Evolutionary conservation across 2,329 filamentous ascomycete species (phyloP).

Genomic region (Pyricularia pennisetigena): DNA sequence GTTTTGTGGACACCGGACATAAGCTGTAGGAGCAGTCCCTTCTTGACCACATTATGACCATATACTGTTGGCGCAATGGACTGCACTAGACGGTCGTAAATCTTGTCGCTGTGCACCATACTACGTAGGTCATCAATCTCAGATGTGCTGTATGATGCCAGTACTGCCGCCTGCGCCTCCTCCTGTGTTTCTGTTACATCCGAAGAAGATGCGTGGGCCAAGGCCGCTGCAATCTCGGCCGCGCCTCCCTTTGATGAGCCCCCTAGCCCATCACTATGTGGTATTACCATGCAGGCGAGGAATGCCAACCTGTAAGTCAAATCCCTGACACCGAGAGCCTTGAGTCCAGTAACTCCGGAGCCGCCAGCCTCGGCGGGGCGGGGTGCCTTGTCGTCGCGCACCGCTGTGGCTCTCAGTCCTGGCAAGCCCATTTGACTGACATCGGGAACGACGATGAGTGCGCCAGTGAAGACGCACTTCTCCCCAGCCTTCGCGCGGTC

Average conservation of each 20-base stretch:
- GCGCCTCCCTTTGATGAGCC: constrained; percentile 66
- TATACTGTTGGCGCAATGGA: constrained; percentile 96
- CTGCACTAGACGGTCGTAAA: constrained; percentile 85
- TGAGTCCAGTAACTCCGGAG: constrained; percentile 77
- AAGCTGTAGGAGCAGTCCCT: constrained; percentile 84
- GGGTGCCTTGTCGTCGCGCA: constrained; percentile 66
- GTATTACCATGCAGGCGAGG: constrained; percentile 89
- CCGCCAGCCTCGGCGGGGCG: constrained; percentile 69
- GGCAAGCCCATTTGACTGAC: constrained; percentile 91
- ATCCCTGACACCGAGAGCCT: constrained; percentile 87
- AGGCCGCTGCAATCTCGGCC: constrained; percentile 72
- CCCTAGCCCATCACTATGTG: constrained; percentile 74
- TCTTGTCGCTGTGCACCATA: constrained; percentile 93
- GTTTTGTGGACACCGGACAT: constrained; percentile 93
- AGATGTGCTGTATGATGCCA: constrained; percentile 72
- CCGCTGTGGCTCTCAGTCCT: constrained; percentile 71
- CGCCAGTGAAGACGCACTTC: constrained; percentile 96
- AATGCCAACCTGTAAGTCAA: constrained; percentile 95
- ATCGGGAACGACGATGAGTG: constrained; percentile 91
- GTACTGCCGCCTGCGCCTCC: constrained; percentile 76
- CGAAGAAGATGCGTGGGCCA: constrained; percentile 61
- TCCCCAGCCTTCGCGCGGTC: constrained; percentile 95
- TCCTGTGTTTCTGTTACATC: constrained; percentile 60
- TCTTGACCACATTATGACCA: constrained; percentile 95
- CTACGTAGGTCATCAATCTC: constrained; percentile 87